Evolutionary conservation across 2,329 filamentous ascomycete species (phyloP), one percentile per base, ranked within the genome.

Genomic region (Trichoderma koningii): DNA sequence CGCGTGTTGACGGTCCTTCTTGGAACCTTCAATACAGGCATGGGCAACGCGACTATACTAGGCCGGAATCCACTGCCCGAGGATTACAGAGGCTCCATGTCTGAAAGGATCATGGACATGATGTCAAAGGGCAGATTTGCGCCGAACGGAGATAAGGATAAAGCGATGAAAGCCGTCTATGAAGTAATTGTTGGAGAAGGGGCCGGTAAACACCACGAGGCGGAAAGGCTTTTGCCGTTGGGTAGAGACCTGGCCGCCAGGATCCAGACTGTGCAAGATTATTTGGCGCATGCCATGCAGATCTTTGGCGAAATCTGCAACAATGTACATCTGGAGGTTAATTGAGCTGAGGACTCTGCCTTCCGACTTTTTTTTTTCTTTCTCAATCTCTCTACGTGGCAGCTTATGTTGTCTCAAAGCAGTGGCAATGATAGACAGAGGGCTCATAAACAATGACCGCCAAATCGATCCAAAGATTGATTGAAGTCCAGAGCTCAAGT

Each of bases 81-180:
- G 0, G 59, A 62, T 10, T 62, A 62, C 50, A 62, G 34, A 14
- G 59, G 59, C 21, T 62, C 59, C 3, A 23, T 62, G 38, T 30
- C 59, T 5, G 59, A 62, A 34, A 53, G 3, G 4, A 14, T 62
- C 1, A 62, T 62, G 59, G 26, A 44, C 2, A 15, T 50, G n/a
- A 62, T 62, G 47, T 62, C 59, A 34, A 62, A 48, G 2, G 59
- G 59, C 3, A 53, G 53, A 7, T 62, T 62, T 23, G 10, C 48
- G 12, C 59, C 59, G 5, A 62, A 62, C 23, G 59, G 59, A 45
- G 59, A 62, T 50, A 62, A 62, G 23, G 59, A 62, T 2, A 62
- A 62, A 28, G 59, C 59, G 9, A 62, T 62, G 59, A 62, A 62
- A 9, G 59, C 48, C 7, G 59, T 62, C 3, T 62, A 45, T 14